Conservation (phyloP, 2,329 filamentous ascomycete species). For the Xylaria arbuscula region DNA sequence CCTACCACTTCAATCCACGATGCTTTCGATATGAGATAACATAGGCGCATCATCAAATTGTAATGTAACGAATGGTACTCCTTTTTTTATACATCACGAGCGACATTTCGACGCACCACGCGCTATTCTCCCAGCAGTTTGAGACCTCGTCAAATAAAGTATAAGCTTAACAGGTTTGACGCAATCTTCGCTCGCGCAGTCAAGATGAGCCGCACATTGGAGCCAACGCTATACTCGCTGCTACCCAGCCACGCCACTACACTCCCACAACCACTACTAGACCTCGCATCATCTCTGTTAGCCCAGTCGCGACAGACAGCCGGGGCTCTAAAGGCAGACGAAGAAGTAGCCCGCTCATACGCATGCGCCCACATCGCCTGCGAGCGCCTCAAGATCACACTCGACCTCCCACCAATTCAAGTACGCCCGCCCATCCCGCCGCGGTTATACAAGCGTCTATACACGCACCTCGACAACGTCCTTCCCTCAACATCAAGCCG, state of each 20-base stretch:
- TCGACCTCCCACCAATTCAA: conserved; percentile 82
- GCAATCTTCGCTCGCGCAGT: background rate
- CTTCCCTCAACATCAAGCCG: conserved; percentile 59
- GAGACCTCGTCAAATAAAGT: background rate
- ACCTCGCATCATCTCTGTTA: conserved; percentile 77
- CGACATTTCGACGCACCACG: background rate
- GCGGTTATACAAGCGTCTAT: conserved; percentile 84
- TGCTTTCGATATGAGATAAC: background rate
- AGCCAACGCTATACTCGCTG: conserved; percentile 77
- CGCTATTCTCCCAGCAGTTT: background rate
- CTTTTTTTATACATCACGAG: background rate
- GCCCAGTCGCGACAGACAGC: conserved; percentile 84
- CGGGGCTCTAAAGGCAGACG: conserved; percentile 81
- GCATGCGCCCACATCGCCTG: conserved; percentile 91
- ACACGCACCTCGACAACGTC: conserved; percentile 80
- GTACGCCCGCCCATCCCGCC: conserved; percentile 82
- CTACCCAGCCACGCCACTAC: conserved; percentile 77
- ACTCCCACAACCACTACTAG: conserved; percentile 75
- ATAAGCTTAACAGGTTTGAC: background rate
- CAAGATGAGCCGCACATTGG: conserved; percentile 78
- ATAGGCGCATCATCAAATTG: background rate
- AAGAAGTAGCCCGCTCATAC: conserved; percentile 87
- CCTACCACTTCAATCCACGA: background rate
- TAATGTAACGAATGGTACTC: background rate
- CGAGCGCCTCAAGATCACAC: conserved; percentile 78